Conservation (phyloP, 129 eudicot species). For the carrot (Daucus carota) region DNA sequence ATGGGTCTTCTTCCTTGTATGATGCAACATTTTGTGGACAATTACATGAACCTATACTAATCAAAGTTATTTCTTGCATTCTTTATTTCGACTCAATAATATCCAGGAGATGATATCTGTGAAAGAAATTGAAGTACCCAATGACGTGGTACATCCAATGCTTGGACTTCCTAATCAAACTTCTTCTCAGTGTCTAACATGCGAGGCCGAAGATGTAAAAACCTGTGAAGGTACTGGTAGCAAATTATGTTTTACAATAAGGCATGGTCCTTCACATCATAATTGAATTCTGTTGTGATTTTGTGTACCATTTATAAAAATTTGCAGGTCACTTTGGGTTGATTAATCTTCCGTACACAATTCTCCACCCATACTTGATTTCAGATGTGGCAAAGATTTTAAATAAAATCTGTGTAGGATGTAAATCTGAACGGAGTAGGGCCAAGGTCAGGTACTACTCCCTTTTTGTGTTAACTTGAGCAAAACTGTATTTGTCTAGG, state of each 20-base stretch:
- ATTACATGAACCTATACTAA: background rate
- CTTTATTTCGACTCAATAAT: background rate
- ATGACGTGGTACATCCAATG: conserved; percentile 75
- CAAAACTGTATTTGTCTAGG: background rate
- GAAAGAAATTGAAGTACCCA: conserved; percentile 34
- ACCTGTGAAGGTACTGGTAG: conserved; percentile 64
- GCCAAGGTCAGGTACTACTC: conserved; percentile 64
- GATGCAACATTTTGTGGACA: background rate
- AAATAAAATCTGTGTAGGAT: conserved; percentile 82
- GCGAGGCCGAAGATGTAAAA: conserved; percentile 58
- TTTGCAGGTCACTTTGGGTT: conserved; percentile 82
- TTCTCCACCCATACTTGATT: conserved; percentile 72
- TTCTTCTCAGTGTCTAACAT: conserved; percentile 56
- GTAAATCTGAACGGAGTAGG: conserved; percentile 48
- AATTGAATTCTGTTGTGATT: background rate
- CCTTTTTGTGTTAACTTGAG: conserved; percentile 15
- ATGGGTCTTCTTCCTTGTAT: background rate
- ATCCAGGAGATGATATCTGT: conserved; percentile 56
- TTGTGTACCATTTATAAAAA: conserved; percentile 1
- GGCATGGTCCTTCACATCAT: background rate
- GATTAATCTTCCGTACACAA: conserved; percentile 57
- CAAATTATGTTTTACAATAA: background rate
- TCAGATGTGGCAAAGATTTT: conserved; percentile 63
- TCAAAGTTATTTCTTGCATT: background rate
- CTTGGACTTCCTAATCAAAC: conserved; percentile 70